Base-by-base conservation (phyloP, 371 early-diverging fungal species). In the Dichotomocladium elegans region DNA sequence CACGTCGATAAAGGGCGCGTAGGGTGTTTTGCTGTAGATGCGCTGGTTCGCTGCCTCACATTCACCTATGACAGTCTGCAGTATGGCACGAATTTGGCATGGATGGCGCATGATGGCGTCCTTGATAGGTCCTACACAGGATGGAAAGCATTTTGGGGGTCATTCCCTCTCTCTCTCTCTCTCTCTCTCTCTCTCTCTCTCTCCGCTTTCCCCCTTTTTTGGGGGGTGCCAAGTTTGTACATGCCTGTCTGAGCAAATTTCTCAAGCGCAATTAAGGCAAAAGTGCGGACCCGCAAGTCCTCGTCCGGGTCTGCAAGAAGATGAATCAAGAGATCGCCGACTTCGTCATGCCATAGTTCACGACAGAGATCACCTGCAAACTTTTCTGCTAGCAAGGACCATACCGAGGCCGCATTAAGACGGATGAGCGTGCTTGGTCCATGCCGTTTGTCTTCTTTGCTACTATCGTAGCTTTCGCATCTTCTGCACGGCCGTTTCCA, bases 161-260 rank as follows among this genome's bases (percentile, higher is more conserved):
- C n/a, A n/a, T n/a, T n/a, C n/a, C n/a, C n/a, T n/a, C n/a, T n/a
- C n/a, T n/a, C n/a, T n/a, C n/a, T n/a, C n/a, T n/a, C n/a, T n/a
- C n/a, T n/a, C n/a, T n/a, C n/a, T n/a, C n/a, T n/a, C n/a, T n/a
- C n/a, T n/a, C n/a, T n/a, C n/a, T n/a, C n/a, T n/a, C n/a, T n/a
- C n/a, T n/a, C n/a, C n/a, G n/a, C n/a, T n/a, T n/a, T n/a, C n/a
- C n/a, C n/a, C n/a, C n/a, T n/a, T n/a, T n/a, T n/a, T n/a, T n/a
- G n/a, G n/a, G n/a, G n/a, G n/a, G 5, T 37, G 37, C 17, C 37
- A 37, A 37, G 6, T 15, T 15, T 6, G n/a, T n/a, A 15, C 37
- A 37, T 37, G 37, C 76, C 72, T 47, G 77, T 77, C 19, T 69
- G 33, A 7, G 77, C 64, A 53, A 77, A 77, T 19, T 74, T 77